Conservation (phyloP, 345 rosid genomes). For the Eucalyptus cloeziana region DNA sequence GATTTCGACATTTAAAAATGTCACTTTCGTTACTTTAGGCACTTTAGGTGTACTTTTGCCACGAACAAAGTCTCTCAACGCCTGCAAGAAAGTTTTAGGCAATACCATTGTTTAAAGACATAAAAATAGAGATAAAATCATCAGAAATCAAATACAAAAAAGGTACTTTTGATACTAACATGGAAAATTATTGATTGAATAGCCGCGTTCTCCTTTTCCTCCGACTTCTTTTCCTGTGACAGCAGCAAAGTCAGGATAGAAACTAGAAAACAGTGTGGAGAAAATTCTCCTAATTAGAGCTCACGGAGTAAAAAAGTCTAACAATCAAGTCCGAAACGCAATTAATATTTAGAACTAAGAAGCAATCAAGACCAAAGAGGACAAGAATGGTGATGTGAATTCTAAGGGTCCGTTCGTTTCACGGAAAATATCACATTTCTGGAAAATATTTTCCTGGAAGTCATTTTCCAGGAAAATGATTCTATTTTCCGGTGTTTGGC, state of each 20-base stretch:
- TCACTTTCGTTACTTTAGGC: too few relatives aligned
- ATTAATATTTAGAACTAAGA: not conserved
- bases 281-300: not conserved
- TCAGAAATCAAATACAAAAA: not conserved
- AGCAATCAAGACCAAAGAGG: not conserved
- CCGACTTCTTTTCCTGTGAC: not conserved
- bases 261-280: not conserved
- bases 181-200: not conserved
- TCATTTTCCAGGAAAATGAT: too few relatives aligned
- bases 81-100: too few relatives aligned
- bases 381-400: not conserved
- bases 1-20: too few relatives aligned
- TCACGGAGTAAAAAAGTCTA: too few relatives aligned
- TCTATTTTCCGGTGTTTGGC: too few relatives aligned
- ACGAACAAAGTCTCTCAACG: too few relatives aligned
- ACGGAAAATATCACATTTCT: too few relatives aligned
- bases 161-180: not conserved
- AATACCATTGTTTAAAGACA: not conserved
- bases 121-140: not conserved
- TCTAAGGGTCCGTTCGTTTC: too few relatives aligned
- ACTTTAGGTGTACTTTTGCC: too few relatives aligned
- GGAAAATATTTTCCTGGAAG: too few relatives aligned
- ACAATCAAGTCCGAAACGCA: not conserved
- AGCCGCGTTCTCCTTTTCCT: constrained; percentile 1
- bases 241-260: not conserved